These are phyloP conservation scores for Coemansia sp. DNA, from an alignment of 192 early-diverging fungal species.

Conservation along the genomic window DNA sequence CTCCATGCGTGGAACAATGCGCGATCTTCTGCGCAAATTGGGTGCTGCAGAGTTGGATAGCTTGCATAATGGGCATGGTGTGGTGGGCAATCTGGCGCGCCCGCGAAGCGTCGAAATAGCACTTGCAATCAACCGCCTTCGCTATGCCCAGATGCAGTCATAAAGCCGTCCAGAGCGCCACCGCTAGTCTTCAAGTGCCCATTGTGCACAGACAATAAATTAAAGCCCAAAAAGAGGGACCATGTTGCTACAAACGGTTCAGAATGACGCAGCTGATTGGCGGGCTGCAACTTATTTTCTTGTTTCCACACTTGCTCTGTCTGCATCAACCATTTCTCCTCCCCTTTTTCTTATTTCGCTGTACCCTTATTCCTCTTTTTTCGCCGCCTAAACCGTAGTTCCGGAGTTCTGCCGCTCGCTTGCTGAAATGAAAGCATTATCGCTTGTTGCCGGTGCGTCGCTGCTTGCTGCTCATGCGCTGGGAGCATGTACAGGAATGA, in stretches of 20 bases:
- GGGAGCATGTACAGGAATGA: constrained; percentile 53
- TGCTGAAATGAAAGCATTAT: constrained; percentile 20
- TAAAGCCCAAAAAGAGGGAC: constrained; percentile 11
- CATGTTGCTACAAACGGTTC: constrained; percentile 6
- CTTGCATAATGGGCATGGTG: constrained; percentile 15
- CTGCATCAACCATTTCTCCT: background rate
- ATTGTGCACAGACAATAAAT: constrained; percentile 12
- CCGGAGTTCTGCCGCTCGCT: background rate
- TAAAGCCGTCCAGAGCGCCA: background rate
- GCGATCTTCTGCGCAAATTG: constrained; percentile 31
- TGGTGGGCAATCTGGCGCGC: constrained; percentile 49
- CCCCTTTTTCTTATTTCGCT: constrained; percentile 6
- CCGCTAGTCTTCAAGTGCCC: background rate
- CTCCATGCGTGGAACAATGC: constrained; percentile 21
- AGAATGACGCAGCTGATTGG: constrained; percentile 14
- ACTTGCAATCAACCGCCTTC: constrained; percentile 52
- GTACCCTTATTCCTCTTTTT: constrained; percentile 2
- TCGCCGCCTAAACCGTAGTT: background rate
- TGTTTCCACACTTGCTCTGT: background rate
- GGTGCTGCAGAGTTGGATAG: constrained; percentile 26
- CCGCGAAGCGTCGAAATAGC: constrained; percentile 53
- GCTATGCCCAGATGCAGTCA: constrained; percentile 19
- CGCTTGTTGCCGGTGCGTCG: constrained; percentile 20
- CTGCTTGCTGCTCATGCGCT: constrained; percentile 39
- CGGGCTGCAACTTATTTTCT: background rate